These are phyloP conservation scores for Cryptococcus sp. DNA, from an alignment of 1,284 basidiomycete species.

Conservation along the genomic window DNA sequence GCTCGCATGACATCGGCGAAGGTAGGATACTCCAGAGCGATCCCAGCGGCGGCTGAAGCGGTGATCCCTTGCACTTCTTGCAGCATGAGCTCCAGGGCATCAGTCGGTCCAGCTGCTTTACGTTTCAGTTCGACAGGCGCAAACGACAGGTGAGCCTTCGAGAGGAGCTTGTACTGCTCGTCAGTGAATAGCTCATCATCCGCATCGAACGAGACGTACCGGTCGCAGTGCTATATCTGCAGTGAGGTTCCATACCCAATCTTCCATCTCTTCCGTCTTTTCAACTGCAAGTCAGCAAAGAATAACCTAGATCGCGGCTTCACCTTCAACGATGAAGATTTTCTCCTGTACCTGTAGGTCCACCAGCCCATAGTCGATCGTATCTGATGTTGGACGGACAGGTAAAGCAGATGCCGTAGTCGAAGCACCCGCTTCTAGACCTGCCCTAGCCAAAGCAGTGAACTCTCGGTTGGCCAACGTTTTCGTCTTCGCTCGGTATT, in stretches of 20 bases:
- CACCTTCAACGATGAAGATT: conserved; percentile 41
- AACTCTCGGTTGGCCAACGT: conserved; percentile 29
- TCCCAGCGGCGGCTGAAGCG: conserved; percentile 31
- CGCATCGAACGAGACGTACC: conserved; percentile 25
- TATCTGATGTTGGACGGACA: conserved; percentile 25
- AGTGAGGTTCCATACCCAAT: conserved; percentile 44
- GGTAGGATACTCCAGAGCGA: conserved; percentile 26
- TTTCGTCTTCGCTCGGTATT: conserved; percentile 36
- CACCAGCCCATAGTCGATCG: conserved; percentile 38
- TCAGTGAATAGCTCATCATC: conserved; percentile 1
- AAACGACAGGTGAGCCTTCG: conserved; percentile 44
- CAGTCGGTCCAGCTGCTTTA: conserved; percentile 20
- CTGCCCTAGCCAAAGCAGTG: conserved; percentile 31
- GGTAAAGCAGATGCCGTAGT: neutral
- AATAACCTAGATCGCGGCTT: conserved; percentile 3
- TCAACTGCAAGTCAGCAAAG: conserved; percentile 30
- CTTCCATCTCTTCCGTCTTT: conserved; percentile 42
- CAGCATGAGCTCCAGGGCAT: conserved; percentile 42
- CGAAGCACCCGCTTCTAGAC: conserved; percentile 10
- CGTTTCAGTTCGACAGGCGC: conserved; percentile 27
- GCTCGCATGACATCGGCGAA: conserved; percentile 39
- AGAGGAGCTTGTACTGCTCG: conserved; percentile 37
- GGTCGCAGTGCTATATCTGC: conserved; percentile 45
- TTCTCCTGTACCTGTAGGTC: conserved; percentile 36
- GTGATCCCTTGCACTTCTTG: conserved; percentile 45